Conservation (phyloP, 495 filamentous ascomycete genomes). For the Neurospora intermedia region DNA sequence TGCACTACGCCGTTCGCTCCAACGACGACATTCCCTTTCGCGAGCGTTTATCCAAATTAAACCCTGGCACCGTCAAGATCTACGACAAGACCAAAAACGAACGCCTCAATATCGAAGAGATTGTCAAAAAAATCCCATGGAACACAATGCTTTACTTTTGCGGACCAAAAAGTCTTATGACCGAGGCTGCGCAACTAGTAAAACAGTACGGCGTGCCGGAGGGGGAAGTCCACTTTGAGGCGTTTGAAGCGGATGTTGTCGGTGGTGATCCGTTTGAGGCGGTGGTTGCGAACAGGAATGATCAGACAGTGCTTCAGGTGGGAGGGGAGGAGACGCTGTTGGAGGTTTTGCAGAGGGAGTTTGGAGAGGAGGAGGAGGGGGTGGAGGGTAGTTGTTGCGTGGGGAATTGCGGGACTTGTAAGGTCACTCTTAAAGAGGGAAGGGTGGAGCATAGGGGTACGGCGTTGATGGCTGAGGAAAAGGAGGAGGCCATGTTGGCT, state of each 20-base stretch:
- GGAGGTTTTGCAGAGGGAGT: conserved; percentile 28
- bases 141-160: conserved; percentile 45
- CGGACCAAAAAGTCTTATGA: conserved; percentile 41
- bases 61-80: conserved; percentile 23
- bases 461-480: conserved; percentile 35
- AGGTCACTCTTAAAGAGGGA: conserved; percentile 35
- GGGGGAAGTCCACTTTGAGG: conserved; percentile 44
- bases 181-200: conserved; percentile 28
- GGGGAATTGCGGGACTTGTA: conserved; percentile 51
- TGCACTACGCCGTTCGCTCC: conserved; percentile 41
- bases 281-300: conserved; percentile 25
- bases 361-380: conserved; percentile 23
- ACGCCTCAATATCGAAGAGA: conserved; percentile 33
- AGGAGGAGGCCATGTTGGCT: conserved; percentile 30
- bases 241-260: conserved; percentile 39
- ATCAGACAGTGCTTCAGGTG: conserved; percentile 25
- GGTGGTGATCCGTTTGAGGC: conserved; percentile 46
- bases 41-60: conserved; percentile 24
- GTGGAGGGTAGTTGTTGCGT: conserved; percentile 44
- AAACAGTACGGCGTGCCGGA: conserved; percentile 27
- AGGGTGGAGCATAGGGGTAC: conserved; percentile 44
- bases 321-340: conserved; percentile 34
- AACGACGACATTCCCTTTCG: conserved; percentile 31
- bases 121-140: conserved; percentile 29
- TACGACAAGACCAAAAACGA: conserved; percentile 39